phyloP scores from a whole-genome alignment of 306 rosid species.

The Begonia fuchsioides region DNA sequence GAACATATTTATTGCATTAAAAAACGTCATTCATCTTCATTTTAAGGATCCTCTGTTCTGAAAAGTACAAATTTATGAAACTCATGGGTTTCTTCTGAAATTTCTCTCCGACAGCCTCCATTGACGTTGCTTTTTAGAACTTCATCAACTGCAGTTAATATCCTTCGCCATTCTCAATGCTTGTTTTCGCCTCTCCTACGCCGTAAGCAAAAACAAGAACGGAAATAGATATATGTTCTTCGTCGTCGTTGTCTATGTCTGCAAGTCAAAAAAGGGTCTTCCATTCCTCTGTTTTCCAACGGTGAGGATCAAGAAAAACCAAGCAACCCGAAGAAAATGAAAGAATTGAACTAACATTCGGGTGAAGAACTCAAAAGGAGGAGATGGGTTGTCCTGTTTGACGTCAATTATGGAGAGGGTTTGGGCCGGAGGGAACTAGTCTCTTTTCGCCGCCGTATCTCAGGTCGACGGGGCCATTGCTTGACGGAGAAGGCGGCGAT shows the following conservation, averaged over 20 bases:
- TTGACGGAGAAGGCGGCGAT: slow-evolving; percentile 7
- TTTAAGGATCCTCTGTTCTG: not conserved
- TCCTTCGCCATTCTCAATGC: slow-evolving; percentile 28
- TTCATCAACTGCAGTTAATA: too few relatives aligned
- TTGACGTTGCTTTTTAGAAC: not conserved
- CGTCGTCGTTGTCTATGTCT: too few relatives aligned
- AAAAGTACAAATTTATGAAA: slow-evolving; percentile 31
- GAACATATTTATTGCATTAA: too few relatives aligned
- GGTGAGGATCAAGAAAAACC: not conserved
- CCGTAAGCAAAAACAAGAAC: slow-evolving; percentile 44
- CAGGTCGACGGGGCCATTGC: slow-evolving; percentile 32
- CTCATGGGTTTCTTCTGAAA: slow-evolving; percentile 67
- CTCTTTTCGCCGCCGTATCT: slow-evolving; percentile 79
- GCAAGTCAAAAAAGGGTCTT: too few relatives aligned
- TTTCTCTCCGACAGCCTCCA: slow-evolving; percentile 9
- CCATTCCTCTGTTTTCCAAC: slow-evolving; percentile 1
- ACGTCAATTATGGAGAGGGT: slow-evolving; percentile 86
- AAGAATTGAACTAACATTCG: not conserved
- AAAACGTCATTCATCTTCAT: not conserved
- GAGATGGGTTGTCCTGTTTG: slow-evolving; percentile 1
- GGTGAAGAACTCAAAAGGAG: slow-evolving; percentile 4
- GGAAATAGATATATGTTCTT: slow-evolving; percentile 32
- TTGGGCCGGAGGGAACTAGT: slow-evolving; percentile 84
- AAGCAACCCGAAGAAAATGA: too few relatives aligned
- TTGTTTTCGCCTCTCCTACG: slow-evolving; percentile 26